Evolutionary conservation across 257 asterid species (phyloP).

Genomic region (Solanum chilense): DNA sequence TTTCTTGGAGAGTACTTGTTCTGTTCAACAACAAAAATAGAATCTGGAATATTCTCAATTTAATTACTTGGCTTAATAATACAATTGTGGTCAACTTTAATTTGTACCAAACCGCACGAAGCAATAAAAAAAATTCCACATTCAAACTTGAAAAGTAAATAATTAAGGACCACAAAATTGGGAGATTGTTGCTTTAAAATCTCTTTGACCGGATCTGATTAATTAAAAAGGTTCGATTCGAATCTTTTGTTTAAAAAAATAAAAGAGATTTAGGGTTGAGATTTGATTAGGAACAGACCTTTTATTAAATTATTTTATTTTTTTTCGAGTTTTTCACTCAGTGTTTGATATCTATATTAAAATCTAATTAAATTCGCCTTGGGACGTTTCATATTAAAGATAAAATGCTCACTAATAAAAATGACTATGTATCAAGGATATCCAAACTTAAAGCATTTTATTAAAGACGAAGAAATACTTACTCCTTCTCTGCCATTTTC

Average conservation of each 20-base stretch:
- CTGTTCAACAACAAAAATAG: neutral
- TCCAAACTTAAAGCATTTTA: too few relatives aligned
- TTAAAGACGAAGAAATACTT: neutral
- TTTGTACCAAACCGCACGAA: neutral
- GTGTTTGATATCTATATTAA: too few relatives aligned
- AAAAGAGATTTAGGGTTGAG: neutral
- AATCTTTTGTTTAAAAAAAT: neutral
- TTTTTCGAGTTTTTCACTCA: fast-evolving
- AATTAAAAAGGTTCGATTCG: neutral
- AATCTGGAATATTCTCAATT: neutral
- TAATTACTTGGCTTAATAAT: neutral
- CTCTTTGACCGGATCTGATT: neutral
- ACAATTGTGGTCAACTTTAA: neutral
- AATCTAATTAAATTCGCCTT: fast-evolving
- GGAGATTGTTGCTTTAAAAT: neutral
- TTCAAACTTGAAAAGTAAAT: neutral
- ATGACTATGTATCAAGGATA: too few relatives aligned
- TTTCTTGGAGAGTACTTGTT: neutral
- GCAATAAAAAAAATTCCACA: neutral
- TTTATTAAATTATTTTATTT: neutral
- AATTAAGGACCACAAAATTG: neutral
- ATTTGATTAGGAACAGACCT: neutral
- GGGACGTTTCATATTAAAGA: too few relatives aligned
- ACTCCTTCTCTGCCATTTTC: neutral
- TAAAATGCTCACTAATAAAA: too few relatives aligned